These are phyloP conservation scores for Candida koratica DNA, from an alignment of 805 yeast genomes.

Conservation along the genomic window DNA sequence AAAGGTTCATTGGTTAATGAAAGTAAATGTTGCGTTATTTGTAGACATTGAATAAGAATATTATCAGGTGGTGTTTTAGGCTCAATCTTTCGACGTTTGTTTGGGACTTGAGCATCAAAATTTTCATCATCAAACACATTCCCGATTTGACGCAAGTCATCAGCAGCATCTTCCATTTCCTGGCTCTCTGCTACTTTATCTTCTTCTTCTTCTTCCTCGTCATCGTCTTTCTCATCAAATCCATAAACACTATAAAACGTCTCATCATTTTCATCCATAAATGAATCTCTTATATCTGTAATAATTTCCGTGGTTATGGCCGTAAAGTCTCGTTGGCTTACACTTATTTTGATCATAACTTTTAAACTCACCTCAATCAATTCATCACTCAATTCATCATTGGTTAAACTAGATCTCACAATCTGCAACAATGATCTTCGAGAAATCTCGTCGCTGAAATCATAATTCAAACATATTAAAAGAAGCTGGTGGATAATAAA, in stretches of 20 bases:
- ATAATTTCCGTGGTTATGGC: constrained; percentile 82
- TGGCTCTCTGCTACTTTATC: constrained; percentile 17
- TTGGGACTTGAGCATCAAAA: constrained; percentile 8
- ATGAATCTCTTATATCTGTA: constrained; percentile 75
- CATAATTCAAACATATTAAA: constrained; percentile 63
- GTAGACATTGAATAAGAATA: constrained; percentile 57
- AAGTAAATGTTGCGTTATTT: constrained; percentile 64
- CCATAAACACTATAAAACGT: constrained; percentile 48
- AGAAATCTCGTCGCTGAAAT: constrained; percentile 87
- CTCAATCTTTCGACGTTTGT: constrained; percentile 32
- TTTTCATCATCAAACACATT: constrained; percentile 16
- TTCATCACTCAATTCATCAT: constrained; percentile 52
- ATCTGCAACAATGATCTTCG: constrained; percentile 66
- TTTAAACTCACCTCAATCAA: constrained; percentile 54
- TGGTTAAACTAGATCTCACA: constrained; percentile 48
- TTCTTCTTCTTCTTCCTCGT: constrained; percentile 19
- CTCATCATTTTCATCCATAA: constrained; percentile 42
- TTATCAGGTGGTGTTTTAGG: constrained; percentile 43
- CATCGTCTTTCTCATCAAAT: constrained; percentile 21
- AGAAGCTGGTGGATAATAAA: constrained; percentile 74
- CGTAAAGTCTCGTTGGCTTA: constrained; percentile 79
- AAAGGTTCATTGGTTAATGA: constrained; percentile 64
- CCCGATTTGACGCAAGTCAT: constrained; percentile 14
- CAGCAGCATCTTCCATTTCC: constrained; percentile 16
- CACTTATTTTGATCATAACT: constrained; percentile 66